These are phyloP conservation scores for Gillenia trifoliata DNA, from an alignment of 306 rosid species.

Conservation along the genomic window DNA sequence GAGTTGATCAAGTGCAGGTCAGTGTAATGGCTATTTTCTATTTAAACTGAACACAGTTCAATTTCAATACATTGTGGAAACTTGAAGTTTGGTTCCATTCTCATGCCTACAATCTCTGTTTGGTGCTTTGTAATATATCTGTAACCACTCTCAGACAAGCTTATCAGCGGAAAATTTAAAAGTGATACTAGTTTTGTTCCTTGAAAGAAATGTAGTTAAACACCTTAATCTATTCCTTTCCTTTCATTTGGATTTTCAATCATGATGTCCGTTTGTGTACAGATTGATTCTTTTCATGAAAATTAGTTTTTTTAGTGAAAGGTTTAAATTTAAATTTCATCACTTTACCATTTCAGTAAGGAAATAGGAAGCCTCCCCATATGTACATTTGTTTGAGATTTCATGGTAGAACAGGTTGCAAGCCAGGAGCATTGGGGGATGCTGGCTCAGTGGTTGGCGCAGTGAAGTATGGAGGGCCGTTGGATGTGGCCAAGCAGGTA, in stretches of 20 bases:
- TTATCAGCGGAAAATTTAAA: not conserved
- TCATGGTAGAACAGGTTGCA: conserved; percentile 58
- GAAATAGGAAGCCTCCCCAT: not conserved
- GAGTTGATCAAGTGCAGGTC: conserved; percentile 96
- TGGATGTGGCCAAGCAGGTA: conserved; percentile 87
- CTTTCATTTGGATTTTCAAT: not conserved
- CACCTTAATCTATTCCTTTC: not conserved
- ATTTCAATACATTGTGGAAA: too few species aligned
- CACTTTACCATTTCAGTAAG: not conserved
- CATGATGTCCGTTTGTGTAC: not conserved
- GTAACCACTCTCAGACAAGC: not conserved
- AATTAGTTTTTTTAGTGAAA: not conserved
- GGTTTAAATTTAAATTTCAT: not conserved
- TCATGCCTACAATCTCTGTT: too few species aligned
- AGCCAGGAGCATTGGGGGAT: conserved; percentile 75
- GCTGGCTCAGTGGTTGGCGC: conserved; percentile 48
- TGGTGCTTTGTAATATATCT: not conserved
- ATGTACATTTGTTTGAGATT: not conserved
- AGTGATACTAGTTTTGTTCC: not conserved
- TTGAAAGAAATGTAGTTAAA: not conserved
- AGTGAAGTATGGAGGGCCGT: conserved; percentile 83
- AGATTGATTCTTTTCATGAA: not conserved
- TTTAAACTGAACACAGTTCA: too few species aligned
- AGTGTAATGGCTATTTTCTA: conserved; percentile 4
- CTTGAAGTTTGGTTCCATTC: too few species aligned